Conservation (phyloP, 257 asterid genomes). For the Striga asiatica region DNA sequence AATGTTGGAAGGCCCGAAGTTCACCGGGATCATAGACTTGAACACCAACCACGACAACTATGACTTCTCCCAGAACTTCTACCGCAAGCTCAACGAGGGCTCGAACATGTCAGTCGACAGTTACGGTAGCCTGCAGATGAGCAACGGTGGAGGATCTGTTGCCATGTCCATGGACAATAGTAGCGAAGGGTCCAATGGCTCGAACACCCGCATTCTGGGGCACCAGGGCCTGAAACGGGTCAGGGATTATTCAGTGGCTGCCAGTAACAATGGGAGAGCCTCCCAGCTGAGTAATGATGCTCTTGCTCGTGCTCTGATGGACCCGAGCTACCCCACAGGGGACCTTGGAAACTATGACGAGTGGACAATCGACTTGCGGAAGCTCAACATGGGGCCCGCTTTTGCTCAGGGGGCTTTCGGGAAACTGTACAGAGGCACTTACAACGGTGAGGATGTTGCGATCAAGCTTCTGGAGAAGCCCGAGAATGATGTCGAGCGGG, state of each 20-base stretch:
- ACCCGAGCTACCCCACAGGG: constrained; percentile 69
- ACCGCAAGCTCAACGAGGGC: constrained; percentile 85
- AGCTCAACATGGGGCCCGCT: constrained; percentile 95
- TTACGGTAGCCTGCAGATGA: constrained; percentile 78
- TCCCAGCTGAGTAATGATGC: constrained; percentile 77
- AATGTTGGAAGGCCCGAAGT: constrained; percentile 84
- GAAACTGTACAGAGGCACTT: constrained; percentile 82
- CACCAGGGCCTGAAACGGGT: constrained; percentile 87
- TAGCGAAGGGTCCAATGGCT: constrained; percentile 81
- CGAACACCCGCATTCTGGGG: constrained; percentile 72
- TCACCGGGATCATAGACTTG: constrained; percentile 64
- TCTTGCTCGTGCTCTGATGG: constrained; percentile 85
- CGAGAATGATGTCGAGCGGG: constrained; percentile 71
- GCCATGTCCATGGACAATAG: constrained; percentile 89
- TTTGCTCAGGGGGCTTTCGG: constrained; percentile 98
- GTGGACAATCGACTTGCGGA: constrained; percentile 90
- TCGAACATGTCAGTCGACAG: constrained; percentile 84
- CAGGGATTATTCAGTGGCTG: constrained; percentile 67
- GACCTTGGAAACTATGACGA: constrained; percentile 88
- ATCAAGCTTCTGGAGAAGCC: constrained; percentile 93
- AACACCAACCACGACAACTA: constrained; percentile 66
- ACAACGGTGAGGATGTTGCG: constrained; percentile 89
- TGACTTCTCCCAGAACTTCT: constrained; percentile 60
- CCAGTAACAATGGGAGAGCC: constrained; percentile 59
- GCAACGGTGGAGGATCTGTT: constrained; percentile 90